Base-by-base conservation (phyloP, 176 grass and related monocot species). In the Luzula sylvatica region DNA sequence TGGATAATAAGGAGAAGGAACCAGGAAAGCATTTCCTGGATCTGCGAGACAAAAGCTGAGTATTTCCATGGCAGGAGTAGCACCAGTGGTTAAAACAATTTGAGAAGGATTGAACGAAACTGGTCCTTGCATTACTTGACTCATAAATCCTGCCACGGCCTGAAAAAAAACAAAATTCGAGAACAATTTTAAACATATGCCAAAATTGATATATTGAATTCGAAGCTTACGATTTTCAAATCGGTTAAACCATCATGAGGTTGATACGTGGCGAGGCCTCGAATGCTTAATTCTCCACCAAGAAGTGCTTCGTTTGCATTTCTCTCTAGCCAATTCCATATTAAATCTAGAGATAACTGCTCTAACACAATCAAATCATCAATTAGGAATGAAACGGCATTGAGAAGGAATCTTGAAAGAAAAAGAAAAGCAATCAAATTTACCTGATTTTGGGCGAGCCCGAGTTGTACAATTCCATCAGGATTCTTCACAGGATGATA, bases 1-100 rank as follows among this genome's bases (percentile, higher is more conserved):
- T 32, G 86, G 92, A 48, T 98, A 90, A 70, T 98, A 98, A 42
- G 92, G 92, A 69, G 92, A 98, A 38, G 92, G 81, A 50, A 90
- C 92, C 66, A 98, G 86, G 73, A 98, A 83, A 65, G 86, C 92
- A 80, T 90, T 98, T 83, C 92, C 85, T 29, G 65, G 60, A 65
- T 98, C 92, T 79, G 85, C 92, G 43, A 98, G 16, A 72, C 85
- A 90, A 61, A 90, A 98, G 58, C 85, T 80, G 52, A 98, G 65
- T 57, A 83, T 90, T 83, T 98, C 93, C 45, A 92, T 69, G 42
- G 93, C 86, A 75, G 86, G 72, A 63, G 82, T 90, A 12, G 86
- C 93, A 29, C 86, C 86, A 57, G 65, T 77, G 47, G 86, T 98
- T 44, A 98, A 66, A 38, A 98, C 78, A 67, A 98, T 87, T 72